phyloP scores from a whole-genome alignment of 352 stramenopile genomes.

The Pythium graminicola region DNA sequence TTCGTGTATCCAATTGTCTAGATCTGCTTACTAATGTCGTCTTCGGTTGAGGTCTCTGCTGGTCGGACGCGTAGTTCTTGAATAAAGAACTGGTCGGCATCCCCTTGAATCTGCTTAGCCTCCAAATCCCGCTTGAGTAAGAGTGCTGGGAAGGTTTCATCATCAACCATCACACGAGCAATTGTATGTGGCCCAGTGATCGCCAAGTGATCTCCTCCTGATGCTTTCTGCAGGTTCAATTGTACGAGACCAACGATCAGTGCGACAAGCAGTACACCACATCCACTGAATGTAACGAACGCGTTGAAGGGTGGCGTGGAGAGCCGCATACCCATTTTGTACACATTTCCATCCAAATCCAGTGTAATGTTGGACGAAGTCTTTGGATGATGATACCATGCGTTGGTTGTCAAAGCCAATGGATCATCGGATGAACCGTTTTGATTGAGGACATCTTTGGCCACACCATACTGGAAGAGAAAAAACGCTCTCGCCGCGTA shows the following conservation, averaged over 20 bases:
- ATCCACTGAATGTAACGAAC: background rate
- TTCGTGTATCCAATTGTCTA: too few species aligned
- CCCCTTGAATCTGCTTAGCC: too few species aligned
- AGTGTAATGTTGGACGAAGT: background rate
- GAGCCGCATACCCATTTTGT: background rate
- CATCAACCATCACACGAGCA: constrained; percentile 3
- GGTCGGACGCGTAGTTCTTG: too few species aligned
- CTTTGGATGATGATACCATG: too few species aligned
- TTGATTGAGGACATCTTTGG: background rate
- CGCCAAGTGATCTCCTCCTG: background rate
- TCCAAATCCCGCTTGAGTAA: too few species aligned
- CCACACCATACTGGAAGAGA: constrained; percentile 11
- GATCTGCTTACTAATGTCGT: too few species aligned
- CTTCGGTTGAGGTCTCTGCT: too few species aligned
- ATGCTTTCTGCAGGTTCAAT: background rate
- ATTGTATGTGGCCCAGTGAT: background rate
- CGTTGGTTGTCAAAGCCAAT: too few species aligned
- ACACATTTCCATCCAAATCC: constrained; percentile 4
- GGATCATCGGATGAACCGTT: too few species aligned
- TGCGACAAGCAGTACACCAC: background rate
- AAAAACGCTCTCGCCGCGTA: constrained; percentile 9
- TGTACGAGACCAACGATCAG: background rate
- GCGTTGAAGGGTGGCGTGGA: constrained; percentile 7
- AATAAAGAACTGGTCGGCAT: too few species aligned
- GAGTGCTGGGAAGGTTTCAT: background rate